Evolutionary conservation across 2,329 filamentous ascomycete species (phyloP).

Genomic region (Cytospora leucostoma): DNA sequence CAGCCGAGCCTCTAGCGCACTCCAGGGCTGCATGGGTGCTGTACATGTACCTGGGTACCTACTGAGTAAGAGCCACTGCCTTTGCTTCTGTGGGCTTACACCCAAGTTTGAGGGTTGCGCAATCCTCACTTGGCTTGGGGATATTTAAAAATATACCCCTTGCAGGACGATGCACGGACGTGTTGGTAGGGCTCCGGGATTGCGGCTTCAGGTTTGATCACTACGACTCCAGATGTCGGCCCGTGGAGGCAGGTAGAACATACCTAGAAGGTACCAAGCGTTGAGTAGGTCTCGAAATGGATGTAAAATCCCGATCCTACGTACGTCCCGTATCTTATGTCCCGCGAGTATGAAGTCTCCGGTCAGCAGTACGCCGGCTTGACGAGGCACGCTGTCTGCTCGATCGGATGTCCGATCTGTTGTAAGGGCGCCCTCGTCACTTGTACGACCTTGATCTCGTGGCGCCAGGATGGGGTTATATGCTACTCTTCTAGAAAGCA

Average conservation of each 20-base stretch:
- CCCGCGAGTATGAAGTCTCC: neutral
- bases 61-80: too few species aligned
- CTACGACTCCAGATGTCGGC: neutral
- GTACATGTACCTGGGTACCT: too few species aligned
- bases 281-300: neutral
- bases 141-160: neutral
- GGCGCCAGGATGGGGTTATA: neutral
- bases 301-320: neutral
- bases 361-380: neutral
- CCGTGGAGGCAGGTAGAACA: neutral
- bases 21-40: too few species aligned
- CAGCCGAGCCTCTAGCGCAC: constrained; percentile 15
- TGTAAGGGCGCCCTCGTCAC: neutral
- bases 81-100: too few species aligned
- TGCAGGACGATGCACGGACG: neutral
- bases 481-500: too few species aligned
- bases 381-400: neutral
- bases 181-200: neutral
- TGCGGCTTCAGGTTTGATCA: too few species aligned
- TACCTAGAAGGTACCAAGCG: neutral
- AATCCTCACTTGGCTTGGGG: neutral
- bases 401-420: neutral
- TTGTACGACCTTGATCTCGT: neutral
- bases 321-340: neutral
- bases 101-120: neutral